phyloP scores from a whole-genome alignment of 2,329 filamentous ascomycete genomes.

The Neopestalotiopsis sp. region DNA sequence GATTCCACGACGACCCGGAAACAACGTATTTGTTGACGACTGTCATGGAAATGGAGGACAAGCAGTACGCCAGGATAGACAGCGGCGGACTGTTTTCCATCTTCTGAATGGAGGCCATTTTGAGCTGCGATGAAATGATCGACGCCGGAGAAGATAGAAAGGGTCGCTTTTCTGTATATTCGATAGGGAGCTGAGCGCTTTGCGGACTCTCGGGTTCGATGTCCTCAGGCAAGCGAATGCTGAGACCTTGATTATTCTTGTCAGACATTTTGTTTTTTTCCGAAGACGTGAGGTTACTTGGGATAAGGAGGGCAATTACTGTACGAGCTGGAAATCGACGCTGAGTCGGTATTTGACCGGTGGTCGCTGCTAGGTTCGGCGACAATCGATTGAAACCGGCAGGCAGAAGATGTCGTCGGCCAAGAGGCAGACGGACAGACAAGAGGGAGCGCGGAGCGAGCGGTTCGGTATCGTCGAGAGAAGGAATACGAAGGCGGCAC shows the following conservation, averaged over 20 bases:
- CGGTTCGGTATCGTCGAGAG: constrained; percentile 1
- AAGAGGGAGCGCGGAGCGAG: background rate
- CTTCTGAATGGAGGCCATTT: constrained; percentile 44
- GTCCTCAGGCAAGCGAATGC: constrained; percentile 69
- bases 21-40: constrained; percentile 99
- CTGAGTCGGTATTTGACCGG: background rate
- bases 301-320: background rate
- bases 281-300: background rate
- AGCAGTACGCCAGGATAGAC: constrained; percentile 88
- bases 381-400: background rate
- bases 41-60: constrained; percentile 98
- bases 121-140: constrained; percentile 44
- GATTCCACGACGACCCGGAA: constrained; percentile 87
- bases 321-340: background rate
- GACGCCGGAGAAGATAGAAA: constrained; percentile 46
- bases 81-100: constrained; percentile 78
- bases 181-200: constrained; percentile 38
- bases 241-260: constrained; percentile 86
- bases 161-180: constrained; percentile 57
- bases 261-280: constrained; percentile 71
- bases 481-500: constrained; percentile 6
- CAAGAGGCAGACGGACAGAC: background rate
- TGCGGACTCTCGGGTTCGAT: constrained; percentile 43
- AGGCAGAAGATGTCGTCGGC: background rate
- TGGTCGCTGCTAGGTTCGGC: background rate